Percentiles rank a stretch among this genome's conserved stretches.
phyloP scores from a whole-genome alignment of 768 basidiomycete species.

The Rhizopogon rudus region DNA sequence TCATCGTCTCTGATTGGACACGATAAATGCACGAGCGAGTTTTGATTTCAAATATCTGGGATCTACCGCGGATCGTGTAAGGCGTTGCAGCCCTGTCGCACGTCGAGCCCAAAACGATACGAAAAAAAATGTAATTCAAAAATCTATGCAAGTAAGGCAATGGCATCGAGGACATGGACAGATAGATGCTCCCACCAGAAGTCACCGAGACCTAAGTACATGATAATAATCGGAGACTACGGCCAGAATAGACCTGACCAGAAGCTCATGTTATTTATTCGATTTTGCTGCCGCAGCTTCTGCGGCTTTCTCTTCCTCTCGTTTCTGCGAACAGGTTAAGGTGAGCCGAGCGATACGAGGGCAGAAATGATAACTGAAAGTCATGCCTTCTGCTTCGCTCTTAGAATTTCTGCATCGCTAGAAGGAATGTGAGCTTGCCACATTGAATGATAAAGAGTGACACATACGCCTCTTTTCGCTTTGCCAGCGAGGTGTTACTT shows the following conservation, averaged over 20 bases:
- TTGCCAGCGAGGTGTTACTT: constrained; percentile 53
- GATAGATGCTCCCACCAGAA: constrained; percentile 9
- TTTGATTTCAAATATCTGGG: background rate
- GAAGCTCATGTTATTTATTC: constrained; percentile 32
- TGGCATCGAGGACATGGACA: constrained; percentile 8
- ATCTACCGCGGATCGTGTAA: background rate
- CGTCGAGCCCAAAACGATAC: background rate
- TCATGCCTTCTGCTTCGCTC: constrained; percentile 75
- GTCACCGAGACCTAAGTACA: constrained; percentile 2
- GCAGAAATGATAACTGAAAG: constrained; percentile 4
- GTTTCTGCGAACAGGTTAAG: constrained; percentile 37
- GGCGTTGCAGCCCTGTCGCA: background rate
- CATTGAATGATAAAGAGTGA: constrained; percentile 9
- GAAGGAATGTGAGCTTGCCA: constrained; percentile 18
- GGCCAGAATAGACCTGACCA: constrained; percentile 14
- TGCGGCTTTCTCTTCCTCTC: constrained; percentile 43
- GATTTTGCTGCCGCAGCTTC: constrained; percentile 20
- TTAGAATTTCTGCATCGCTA: constrained; percentile 73
- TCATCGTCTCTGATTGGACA: background rate
- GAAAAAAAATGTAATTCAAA: background rate
- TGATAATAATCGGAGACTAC: background rate
- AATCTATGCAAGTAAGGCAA: background rate
- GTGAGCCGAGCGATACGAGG: constrained; percentile 4
- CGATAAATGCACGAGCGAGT: background rate
- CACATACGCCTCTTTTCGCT: constrained; percentile 75